A percentile compares a stretch with the other conserved stretches of the same genome.
Conservation (phyloP, 2,329 filamentous ascomycete species). For the Penicillium digitatum region DNA sequence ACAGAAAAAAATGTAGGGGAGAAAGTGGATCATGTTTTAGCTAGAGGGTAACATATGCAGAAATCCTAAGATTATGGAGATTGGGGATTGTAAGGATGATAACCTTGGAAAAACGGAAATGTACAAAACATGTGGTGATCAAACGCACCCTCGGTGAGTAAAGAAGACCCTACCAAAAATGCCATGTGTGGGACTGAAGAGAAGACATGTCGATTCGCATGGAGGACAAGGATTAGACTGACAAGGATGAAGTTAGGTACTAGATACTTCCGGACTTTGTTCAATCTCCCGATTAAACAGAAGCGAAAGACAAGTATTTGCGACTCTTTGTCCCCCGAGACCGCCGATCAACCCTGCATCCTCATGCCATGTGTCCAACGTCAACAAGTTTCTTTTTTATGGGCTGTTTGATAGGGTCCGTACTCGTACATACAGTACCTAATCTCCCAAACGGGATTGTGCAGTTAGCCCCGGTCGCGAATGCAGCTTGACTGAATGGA, state of each 20-base stretch:
- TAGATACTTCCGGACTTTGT: not conserved
- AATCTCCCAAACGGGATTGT: constrained; percentile 1
- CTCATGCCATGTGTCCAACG: constrained; percentile 20
- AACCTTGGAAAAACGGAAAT: not conserved
- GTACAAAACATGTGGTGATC: not conserved
- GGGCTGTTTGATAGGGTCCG: no score
- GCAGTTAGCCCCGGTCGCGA: constrained; percentile 4
- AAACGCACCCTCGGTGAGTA: not conserved
- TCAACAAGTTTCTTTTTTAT: not conserved
- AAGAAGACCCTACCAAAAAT: not conserved
- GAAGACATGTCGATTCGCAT: not conserved
- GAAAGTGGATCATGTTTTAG: constrained; percentile 7
- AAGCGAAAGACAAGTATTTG: not conserved
- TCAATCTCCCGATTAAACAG: not conserved
- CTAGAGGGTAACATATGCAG: not conserved
- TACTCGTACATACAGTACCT: not conserved
- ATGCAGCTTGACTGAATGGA: constrained; percentile 4
- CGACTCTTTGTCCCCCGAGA: not conserved
- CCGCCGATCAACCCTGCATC: constrained; percentile 5
- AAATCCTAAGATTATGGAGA: not conserved
- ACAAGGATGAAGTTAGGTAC: not conserved
- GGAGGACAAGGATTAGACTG: not conserved
- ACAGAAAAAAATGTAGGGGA: constrained; percentile 4
- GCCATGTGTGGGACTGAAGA: not conserved
- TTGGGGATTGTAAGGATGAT: not conserved